Evolutionary conservation across 768 basidiomycete species (phyloP).

Genomic region (Leccinum disarticulatum): DNA sequence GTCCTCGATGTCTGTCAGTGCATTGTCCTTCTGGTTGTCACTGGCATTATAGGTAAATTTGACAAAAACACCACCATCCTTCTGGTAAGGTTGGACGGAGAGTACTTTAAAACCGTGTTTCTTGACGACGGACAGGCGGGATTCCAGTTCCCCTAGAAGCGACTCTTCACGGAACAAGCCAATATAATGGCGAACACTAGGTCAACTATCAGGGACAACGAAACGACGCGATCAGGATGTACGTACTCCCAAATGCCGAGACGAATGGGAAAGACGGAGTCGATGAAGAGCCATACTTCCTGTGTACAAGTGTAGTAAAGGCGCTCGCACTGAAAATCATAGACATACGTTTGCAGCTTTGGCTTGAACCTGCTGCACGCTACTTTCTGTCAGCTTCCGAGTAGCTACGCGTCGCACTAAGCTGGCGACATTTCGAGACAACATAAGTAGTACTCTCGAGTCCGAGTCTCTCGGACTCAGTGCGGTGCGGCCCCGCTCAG

Average conservation of each 20-base stretch:
- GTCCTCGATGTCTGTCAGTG: conserved; percentile 48
- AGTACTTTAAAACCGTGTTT: conserved; percentile 60
- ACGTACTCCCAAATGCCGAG: conserved; percentile 74
- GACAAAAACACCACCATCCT: conserved; percentile 88
- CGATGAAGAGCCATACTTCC: conserved; percentile 68
- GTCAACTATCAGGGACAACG: conserved; percentile 6
- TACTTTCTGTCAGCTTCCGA: conserved; percentile 13
- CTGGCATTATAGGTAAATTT: conserved; percentile 57
- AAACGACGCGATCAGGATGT: not conserved
- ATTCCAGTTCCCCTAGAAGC: conserved; percentile 49
- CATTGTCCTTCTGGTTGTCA: conserved; percentile 32
- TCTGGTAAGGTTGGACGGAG: conserved; percentile 61
- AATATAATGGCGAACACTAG: conserved; percentile 63
- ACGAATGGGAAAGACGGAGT: conserved; percentile 76
- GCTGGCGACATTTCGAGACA: conserved; percentile 12
- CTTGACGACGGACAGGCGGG: conserved; percentile 51
- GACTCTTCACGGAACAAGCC: conserved; percentile 59
- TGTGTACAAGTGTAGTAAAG: conserved; percentile 21
- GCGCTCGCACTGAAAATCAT: conserved; percentile 9
- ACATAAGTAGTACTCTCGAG: conserved; percentile 12
- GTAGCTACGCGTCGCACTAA: conserved; percentile 4
- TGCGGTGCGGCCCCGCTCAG: not conserved
- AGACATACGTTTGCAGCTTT: conserved; percentile 20
- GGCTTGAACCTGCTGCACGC: not conserved
- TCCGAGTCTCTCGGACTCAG: not conserved